Evolutionary conservation across 2,329 filamentous ascomycete genomes (phyloP), one percentile per base, ranked within the genome.

Genomic region (Cyanodermella asteris): DNA sequence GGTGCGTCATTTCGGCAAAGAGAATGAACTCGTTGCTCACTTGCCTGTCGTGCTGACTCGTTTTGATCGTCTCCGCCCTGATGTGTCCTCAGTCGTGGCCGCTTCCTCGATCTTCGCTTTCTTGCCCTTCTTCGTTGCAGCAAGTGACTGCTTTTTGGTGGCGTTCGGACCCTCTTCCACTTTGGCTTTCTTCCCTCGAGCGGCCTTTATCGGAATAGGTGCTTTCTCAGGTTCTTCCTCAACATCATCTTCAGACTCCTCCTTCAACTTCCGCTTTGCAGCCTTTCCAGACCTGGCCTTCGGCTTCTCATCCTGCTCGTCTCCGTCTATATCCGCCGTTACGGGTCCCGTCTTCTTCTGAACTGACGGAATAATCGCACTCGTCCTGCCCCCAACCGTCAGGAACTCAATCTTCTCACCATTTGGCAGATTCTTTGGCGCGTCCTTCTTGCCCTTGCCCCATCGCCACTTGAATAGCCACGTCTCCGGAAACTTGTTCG

Each of bases 381-480:
- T 91, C 4, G 87, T 94, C 22, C 87, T 59, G 2, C 84, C 82
- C 1, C 84, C 84, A 1, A 94, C 84, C 1, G 74, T 93, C 24
- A 94, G 50, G 41, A 84, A 87, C 0, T 70, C 68, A 22, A 94
- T 71, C 47, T 74, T 81, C 34, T 81, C 72, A 0, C 87, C 87
- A 34, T 68, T 90, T 0, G 84, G 84, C 15, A 94, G 50, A 24
- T 60, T 62, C 4, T 62, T 64, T 1, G 60, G 49, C 2, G 65
- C 59, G 16, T 61, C 63, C 42, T 84, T 81, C 42, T 78, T 80
- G 12, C 77, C 77, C 42, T 93, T 91, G 8, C 71, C 67, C 87
- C 87, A 94, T 14, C 81, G 66, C 43, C 90, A 61, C 33, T 75
- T 72, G 55, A 91, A 90, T 7, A 91, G 54, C 80, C 87, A 97